phyloP scores from a whole-genome alignment of 1,284 basidiomycete species.

The Trametes versicolor region DNA sequence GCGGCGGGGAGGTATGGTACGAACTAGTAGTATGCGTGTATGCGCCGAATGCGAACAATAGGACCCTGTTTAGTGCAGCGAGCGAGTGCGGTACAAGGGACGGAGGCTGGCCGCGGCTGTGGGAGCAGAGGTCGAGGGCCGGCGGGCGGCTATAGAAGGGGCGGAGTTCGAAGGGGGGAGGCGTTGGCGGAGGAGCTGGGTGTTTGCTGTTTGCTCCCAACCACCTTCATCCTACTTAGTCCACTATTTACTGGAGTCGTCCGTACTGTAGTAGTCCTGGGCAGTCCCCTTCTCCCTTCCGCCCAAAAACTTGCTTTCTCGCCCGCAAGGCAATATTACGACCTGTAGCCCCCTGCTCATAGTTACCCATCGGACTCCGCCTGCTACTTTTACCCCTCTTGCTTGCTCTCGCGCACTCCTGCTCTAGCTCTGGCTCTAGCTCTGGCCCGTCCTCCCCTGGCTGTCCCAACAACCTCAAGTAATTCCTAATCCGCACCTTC shows the following conservation, averaged over 20 bases:
- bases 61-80: slow-evolving; percentile 13
- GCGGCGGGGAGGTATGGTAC: slow-evolving; percentile 16
- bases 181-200: slow-evolving; percentile 12
- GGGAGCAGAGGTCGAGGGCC: slow-evolving; percentile 17
- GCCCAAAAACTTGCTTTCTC: slow-evolving; percentile 49
- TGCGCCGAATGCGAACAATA: slow-evolving; percentile 15
- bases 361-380: slow-evolving; percentile 56
- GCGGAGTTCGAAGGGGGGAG: slow-evolving; percentile 55
- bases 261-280: slow-evolving; percentile 52
- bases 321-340: slow-evolving; percentile 48
- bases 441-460: slow-evolving; percentile 33
- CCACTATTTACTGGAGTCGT: slow-evolving; percentile 52
- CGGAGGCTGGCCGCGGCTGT: not conserved
- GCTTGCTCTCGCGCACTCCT: slow-evolving; percentile 45
- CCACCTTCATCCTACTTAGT: slow-evolving; percentile 60
- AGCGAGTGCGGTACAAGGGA: not conserved
- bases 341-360: slow-evolving; percentile 53
- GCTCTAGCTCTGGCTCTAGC: slow-evolving; percentile 14
- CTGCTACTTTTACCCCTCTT: slow-evolving; percentile 44
- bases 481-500: slow-evolving; percentile 83
- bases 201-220: slow-evolving; percentile 50
- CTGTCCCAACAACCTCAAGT: slow-evolving; percentile 56
- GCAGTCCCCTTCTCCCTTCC: slow-evolving; percentile 50
- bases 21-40: slow-evolving; percentile 14
- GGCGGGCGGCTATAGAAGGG: slow-evolving; percentile 37